Conservation (phyloP, 176 grass and related monocot genomes). For the Areca catechu region DNA sequence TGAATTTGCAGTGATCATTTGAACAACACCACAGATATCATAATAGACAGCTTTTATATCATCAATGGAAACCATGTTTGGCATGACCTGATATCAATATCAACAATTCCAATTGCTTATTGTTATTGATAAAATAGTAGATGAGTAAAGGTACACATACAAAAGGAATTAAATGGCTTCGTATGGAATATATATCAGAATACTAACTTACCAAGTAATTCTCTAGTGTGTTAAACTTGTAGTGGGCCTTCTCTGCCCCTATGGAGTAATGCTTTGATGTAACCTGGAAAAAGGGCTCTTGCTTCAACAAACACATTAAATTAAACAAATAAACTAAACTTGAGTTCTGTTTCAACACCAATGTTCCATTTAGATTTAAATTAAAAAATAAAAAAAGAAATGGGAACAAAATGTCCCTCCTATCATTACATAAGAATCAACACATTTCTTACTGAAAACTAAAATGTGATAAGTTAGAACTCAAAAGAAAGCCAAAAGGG, state of each 20-base stretch:
- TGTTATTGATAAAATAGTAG: background rate
- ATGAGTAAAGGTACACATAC: background rate
- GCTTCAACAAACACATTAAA: too few species aligned
- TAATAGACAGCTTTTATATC: conserved; percentile 66
- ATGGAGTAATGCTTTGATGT: conserved; percentile 87
- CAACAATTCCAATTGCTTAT: conserved; percentile 16
- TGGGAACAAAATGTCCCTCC: too few species aligned
- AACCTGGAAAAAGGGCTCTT: conserved; percentile 40
- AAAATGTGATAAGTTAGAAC: too few species aligned
- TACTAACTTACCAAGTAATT: conserved; percentile 70
- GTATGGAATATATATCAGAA: background rate
- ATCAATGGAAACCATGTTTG: conserved; percentile 88
- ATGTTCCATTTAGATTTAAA: too few species aligned
- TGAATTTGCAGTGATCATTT: conserved; percentile 59
- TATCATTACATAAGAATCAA: too few species aligned
- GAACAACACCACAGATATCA: conserved; percentile 91
- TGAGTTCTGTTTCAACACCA: too few species aligned
- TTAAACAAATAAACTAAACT: too few species aligned
- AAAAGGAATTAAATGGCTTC: background rate
- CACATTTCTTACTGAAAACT: too few species aligned
- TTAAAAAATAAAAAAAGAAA: too few species aligned
- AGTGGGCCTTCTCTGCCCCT: conserved; percentile 73
- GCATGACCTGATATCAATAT: conserved; percentile 51
- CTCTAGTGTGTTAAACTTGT: conserved; percentile 73
- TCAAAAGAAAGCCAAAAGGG: too few species aligned